phyloP scores from a whole-genome alignment of 176 grass and related monocot genomes.

The barley (Hordeum vulgare) region DNA sequence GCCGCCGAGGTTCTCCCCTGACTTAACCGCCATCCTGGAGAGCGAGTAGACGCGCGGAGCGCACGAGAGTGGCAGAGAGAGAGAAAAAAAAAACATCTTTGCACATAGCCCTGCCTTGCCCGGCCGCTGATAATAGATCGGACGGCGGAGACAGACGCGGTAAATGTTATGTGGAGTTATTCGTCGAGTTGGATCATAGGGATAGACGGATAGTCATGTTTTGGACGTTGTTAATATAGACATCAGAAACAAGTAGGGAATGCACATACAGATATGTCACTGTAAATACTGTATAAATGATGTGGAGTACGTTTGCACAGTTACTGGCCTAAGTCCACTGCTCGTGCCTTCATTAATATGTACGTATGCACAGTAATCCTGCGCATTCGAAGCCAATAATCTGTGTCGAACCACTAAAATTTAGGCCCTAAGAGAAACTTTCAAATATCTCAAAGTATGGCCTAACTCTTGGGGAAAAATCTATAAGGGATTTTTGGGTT shows the following conservation, averaged over 20 bases:
- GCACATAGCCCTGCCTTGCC: not conserved
- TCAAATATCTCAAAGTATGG: too few species aligned
- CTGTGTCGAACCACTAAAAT: too few species aligned
- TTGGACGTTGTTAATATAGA: conserved; percentile 19
- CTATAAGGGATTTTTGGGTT: too few species aligned
- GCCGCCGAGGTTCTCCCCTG: conserved; percentile 48
- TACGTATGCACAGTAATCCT: too few species aligned
- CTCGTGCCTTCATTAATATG: not conserved
- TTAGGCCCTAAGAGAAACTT: too few species aligned
- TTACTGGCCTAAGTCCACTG: conserved; percentile 11
- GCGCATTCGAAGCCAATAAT: not conserved
- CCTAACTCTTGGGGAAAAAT: too few species aligned
- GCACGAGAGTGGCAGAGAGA: not conserved
- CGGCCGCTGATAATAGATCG: not conserved
- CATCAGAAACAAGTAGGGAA: not conserved
- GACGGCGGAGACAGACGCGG: not conserved
- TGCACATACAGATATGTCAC: too few species aligned
- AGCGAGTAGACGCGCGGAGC: not conserved
- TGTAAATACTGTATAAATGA: not conserved
- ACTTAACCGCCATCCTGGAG: conserved; percentile 59
- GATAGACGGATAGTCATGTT: not conserved
- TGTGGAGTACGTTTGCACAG: not conserved
- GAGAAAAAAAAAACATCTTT: not conserved
- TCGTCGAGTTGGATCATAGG: not conserved
- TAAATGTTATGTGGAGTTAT: not conserved